Percentiles rank a stretch among this genome's conserved stretches.
Conservation (phyloP, 176 grass and related monocot genomes). For the bread wheat (Triticum aestivum) region DNA sequence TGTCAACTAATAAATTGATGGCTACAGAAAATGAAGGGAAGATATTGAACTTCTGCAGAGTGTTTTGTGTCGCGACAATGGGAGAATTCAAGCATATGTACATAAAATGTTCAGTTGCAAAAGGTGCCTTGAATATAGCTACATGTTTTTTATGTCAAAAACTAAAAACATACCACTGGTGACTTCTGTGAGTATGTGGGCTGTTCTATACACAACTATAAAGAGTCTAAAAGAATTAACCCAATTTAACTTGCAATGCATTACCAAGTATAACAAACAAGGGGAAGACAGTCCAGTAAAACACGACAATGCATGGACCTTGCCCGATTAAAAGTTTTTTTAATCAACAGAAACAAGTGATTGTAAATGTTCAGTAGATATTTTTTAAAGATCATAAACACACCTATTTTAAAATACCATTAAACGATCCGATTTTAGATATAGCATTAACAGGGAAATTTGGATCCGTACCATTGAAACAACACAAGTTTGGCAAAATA, state of each 20-base stretch:
- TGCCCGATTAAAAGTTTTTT: neutral
- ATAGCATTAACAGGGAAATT: too few species aligned
- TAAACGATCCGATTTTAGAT: too few species aligned
- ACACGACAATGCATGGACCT: neutral
- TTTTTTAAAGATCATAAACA: too few species aligned
- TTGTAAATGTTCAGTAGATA: too few species aligned
- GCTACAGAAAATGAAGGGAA: neutral
- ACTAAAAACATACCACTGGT: neutral
- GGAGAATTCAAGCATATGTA: neutral
- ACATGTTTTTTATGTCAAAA: too few species aligned
- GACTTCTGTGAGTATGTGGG: neutral
- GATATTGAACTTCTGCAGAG: too few species aligned
- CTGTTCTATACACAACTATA: neutral
- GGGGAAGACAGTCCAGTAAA: neutral
- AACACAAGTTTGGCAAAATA: too few species aligned
- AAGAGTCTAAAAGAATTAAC: neutral
- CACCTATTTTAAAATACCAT: too few species aligned
- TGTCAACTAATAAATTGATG: neutral
- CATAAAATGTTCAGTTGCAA: neutral
- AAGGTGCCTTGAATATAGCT: too few species aligned
- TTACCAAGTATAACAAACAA: neutral
- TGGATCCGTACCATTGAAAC: too few species aligned
- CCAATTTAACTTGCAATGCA: neutral
- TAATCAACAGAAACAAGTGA: too few species aligned
- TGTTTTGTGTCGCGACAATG: too few species aligned